phyloP scores from a whole-genome alignment of 495 filamentous ascomycete genomes.

The Penicillium robsamsonii region DNA sequence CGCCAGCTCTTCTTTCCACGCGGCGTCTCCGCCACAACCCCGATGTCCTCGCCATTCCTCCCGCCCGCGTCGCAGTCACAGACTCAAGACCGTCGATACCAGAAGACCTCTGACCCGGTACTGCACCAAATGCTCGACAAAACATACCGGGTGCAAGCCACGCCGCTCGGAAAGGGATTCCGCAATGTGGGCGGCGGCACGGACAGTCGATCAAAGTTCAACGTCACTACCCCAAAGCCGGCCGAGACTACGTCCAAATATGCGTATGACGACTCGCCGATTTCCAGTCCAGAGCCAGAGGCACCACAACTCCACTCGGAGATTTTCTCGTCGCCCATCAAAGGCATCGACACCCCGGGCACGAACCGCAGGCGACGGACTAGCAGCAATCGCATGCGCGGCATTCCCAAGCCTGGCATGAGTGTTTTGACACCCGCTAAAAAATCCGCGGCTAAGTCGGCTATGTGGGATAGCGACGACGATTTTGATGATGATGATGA shows the following conservation, averaged over 20 bases:
- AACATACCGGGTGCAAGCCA: slow-evolving; percentile 89
- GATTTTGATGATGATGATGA: slow-evolving; percentile 58
- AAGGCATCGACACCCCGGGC: slow-evolving; percentile 32
- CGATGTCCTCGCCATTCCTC: slow-evolving; percentile 51
- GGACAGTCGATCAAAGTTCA: slow-evolving; percentile 36
- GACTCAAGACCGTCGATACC: slow-evolving; percentile 31
- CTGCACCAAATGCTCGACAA: slow-evolving; percentile 89
- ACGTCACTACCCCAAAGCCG: slow-evolving; percentile 36
- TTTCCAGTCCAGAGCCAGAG: slow-evolving; percentile 74
- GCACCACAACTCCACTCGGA: slow-evolving; percentile 80
- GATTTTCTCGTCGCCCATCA: slow-evolving; percentile 74
- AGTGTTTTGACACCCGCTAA: slow-evolving; percentile 72
- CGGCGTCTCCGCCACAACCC: slow-evolving; percentile 32
- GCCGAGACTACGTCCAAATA: slow-evolving; percentile 28
- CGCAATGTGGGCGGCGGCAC: slow-evolving; percentile 21
- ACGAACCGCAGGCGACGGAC: slow-evolving; percentile 38
- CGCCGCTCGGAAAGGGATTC: slow-evolving; percentile 63
- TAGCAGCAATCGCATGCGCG: slow-evolving; percentile 32
- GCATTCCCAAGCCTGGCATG: slow-evolving; percentile 65
- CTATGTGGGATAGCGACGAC: slow-evolving; percentile 64
- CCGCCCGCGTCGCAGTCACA: slow-evolving; percentile 43
- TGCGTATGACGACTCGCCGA: slow-evolving; percentile 54
- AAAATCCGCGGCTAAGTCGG: slow-evolving; percentile 24
- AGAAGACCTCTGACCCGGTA: slow-evolving; percentile 62
- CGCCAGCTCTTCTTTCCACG: slow-evolving; percentile 27